phyloP scores from a whole-genome alignment of 2,329 filamentous ascomycete species.

The Nothophaeocryptopus gaeumannii region DNA sequence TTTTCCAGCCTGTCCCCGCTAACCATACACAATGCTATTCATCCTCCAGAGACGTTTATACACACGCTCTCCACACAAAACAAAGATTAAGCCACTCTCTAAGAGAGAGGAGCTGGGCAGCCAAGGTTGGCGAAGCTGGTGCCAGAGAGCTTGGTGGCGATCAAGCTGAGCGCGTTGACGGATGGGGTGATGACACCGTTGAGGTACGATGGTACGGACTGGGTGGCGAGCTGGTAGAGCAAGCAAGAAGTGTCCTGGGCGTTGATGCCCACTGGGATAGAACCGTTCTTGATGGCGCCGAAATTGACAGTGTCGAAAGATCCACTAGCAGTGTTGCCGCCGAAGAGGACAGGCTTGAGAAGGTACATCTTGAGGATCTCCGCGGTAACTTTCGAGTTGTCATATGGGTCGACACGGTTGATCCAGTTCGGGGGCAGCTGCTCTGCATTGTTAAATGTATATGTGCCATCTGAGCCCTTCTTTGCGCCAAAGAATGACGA shows the following conservation, averaged over 20 bases:
- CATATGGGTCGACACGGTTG: constrained; percentile 36
- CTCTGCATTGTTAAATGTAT: constrained; percentile 38
- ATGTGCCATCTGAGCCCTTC: constrained; percentile 39
- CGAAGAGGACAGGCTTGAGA: constrained; percentile 35
- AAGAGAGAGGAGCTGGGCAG: constrained; percentile 32
- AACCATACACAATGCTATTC: too few relatives aligned
- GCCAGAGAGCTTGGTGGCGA: constrained; percentile 29
- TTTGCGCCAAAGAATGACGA: constrained; percentile 41
- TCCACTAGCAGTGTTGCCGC: constrained; percentile 15
- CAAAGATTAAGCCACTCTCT: constrained; percentile 1
- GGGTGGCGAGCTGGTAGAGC: constrained; percentile 45
- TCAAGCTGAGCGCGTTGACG: constrained; percentile 36
- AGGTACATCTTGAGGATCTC: constrained; percentile 45
- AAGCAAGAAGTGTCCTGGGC: constrained; percentile 38
- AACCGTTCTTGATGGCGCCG: constrained; percentile 41
- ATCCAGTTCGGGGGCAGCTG: constrained; percentile 44
- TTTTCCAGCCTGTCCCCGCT: too few relatives aligned
- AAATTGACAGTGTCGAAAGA: constrained; percentile 33
- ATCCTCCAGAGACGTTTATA: too few relatives aligned
- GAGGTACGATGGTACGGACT: constrained; percentile 37
- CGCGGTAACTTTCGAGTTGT: constrained; percentile 33
- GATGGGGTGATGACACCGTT: constrained; percentile 40
- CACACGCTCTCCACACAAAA: too few relatives aligned
- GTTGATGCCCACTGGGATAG: constrained; percentile 30
- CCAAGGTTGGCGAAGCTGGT: constrained; percentile 37